Evolutionary conservation across 2,329 filamentous ascomycete genomes (phyloP), one percentile per base, ranked within the genome.

Genomic region (Phialophora expanda): DNA sequence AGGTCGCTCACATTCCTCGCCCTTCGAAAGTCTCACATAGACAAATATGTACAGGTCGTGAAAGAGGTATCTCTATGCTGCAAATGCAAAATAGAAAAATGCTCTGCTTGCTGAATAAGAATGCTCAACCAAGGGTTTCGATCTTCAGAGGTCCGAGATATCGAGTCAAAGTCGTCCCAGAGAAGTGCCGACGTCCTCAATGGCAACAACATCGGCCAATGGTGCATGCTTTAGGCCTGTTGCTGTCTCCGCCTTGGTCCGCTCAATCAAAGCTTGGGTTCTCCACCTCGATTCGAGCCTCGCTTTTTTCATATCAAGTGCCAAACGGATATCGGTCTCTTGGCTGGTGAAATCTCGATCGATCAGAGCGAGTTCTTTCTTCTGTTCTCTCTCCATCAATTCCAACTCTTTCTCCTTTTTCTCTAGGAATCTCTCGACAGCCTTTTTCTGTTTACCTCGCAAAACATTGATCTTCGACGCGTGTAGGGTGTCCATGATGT

Each of bases 381-480:
- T 66, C 60, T 81, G 75, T 34, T 74, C 71, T 22, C 74, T 69
- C 60, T 77, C 74, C 44, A 81, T 62, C 1, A 72, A 68, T 2
- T 78, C 73, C 3, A 80, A 66, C 65, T 80, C 79, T 20, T 70
- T 71, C 50, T 79, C 79, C 72, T 79, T 78, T 11, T 76, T 76
- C 20, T 72, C 70, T 20, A 79, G 73, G 3, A 78, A 74, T 57
- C 78, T 78, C 53, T 78, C 76, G 7, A 80, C 71, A 46, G 75
- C 75, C 38, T 77, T 74, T 56, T 82, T 79, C 65, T 82, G 80
- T n/a, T 76, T 77, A 41, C 81, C 80, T 20, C 80, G 77, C 20
- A 82, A 74, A 12, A 82, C 80, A 64, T 82, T 81, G 69, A 82
- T 80, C 38, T 78, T 80, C 8, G 79, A 76, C 17, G 76, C 70